Percentiles rank a stretch among this genome's conserved stretches.
Evolutionary conservation across 345 rosid species (phyloP).

Genomic region (Eucalyptus camaldulensis): DNA sequence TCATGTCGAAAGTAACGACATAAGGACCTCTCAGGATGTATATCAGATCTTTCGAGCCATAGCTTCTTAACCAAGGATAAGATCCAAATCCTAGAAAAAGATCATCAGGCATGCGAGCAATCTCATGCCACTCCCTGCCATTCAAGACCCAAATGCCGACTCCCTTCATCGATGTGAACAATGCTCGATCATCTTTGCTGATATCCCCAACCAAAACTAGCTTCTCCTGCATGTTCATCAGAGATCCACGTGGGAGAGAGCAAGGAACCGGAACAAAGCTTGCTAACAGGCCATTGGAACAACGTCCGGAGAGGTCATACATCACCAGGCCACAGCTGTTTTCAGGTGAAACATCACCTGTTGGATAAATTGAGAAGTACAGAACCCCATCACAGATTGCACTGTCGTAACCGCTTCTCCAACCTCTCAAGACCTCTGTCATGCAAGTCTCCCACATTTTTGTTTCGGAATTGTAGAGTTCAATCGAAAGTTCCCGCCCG

Average conservation of each 20-base stretch:
- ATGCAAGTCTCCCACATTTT: conserved; percentile 46
- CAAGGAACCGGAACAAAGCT: conserved; percentile 56
- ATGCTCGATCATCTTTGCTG: conserved; percentile 35
- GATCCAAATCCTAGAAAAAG: conserved; percentile 65
- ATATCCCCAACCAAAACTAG: conserved; percentile 88
- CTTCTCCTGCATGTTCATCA: conserved; percentile 74
- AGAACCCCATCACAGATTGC: conserved; percentile 52
- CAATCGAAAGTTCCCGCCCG: conserved; percentile 60
- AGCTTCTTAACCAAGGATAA: background rate
- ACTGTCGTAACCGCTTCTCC: conserved; percentile 88
- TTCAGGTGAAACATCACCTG: conserved; percentile 2
- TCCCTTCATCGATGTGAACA: conserved; percentile 6
- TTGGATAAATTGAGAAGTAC: conserved; percentile 44
- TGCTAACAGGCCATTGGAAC: conserved; percentile 17
- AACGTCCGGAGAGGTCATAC: conserved; percentile 20
- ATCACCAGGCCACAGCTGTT: conserved; percentile 52
- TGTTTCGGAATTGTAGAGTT: conserved; percentile 47
- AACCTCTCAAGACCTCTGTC: conserved; percentile 55
- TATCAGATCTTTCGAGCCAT: background rate
- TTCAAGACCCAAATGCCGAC: conserved; percentile 74
- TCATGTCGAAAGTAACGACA: background rate
- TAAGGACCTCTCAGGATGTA: background rate
- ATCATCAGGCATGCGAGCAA: conserved; percentile 72
- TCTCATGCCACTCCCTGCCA: conserved; percentile 56
- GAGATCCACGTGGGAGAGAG: conserved; percentile 64